A percentile compares a stretch with the other conserved stretches of the same genome.
Evolutionary conservation across 2,329 filamentous ascomycete species (phyloP).

Genomic region (Atkinsonella texensis): DNA sequence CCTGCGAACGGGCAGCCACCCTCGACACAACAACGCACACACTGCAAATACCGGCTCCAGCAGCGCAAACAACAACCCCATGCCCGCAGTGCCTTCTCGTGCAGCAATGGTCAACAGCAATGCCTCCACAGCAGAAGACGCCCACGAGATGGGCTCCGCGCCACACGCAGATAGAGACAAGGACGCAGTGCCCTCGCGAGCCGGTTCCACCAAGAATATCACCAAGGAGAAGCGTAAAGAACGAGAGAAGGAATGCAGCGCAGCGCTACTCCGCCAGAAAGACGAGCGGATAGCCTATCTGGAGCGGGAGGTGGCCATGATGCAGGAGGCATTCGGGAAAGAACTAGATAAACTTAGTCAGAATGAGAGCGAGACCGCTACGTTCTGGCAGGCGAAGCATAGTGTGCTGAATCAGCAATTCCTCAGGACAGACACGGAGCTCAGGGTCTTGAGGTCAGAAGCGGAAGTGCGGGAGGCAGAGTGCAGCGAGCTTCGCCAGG

Average conservation of each 20-base stretch:
- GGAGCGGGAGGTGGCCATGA: constrained; percentile 37
- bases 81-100: constrained; percentile 19
- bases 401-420: constrained; percentile 39
- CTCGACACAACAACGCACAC: constrained; percentile 9
- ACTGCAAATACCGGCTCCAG: constrained; percentile 6
- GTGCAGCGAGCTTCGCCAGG: constrained; percentile 36
- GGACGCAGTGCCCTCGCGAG: constrained; percentile 9
- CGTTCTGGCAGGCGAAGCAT: constrained; percentile 47
- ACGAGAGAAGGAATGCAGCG: constrained; percentile 3
- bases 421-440: constrained; percentile 38
- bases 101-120: constrained; percentile 16
- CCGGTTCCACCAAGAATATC: constrained; percentile 5
- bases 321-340: constrained; percentile 41
- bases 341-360: constrained; percentile 41
- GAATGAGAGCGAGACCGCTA: constrained; percentile 42
- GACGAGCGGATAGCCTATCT: constrained; percentile 41
- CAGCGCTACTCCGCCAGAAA: constrained; percentile 27
- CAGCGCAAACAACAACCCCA: constrained; percentile 16
- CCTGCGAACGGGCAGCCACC: constrained; percentile 12
- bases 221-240: constrained; percentile 12
- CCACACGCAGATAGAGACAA: constrained; percentile 21
- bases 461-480: constrained; percentile 35
- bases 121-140: constrained; percentile 13
- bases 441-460: constrained; percentile 38
- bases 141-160: constrained; percentile 12